Evolutionary conservation across 1,139 yeast species (phyloP).

Genomic region (Candida labiduridarum): DNA sequence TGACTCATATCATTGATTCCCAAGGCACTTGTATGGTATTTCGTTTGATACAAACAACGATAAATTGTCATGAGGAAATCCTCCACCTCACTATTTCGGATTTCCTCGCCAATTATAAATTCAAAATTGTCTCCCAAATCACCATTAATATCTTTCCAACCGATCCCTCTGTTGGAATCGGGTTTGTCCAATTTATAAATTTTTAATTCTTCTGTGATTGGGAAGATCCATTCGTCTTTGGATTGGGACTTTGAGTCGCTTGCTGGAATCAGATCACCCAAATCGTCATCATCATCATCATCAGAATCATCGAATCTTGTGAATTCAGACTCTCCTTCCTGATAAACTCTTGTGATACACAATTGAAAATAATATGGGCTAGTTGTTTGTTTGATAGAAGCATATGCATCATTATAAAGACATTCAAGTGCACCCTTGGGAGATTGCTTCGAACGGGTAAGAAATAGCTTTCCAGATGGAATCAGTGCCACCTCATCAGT

Average conservation of each 20-base stretch:
- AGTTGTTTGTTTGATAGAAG: slow-evolving; percentile 69
- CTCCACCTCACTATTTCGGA: slow-evolving; percentile 58
- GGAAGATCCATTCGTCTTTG: slow-evolving; percentile 67
- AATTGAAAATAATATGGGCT: slow-evolving; percentile 70
- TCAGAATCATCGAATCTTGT: slow-evolving; percentile 54
- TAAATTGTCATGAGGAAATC: slow-evolving; percentile 64
- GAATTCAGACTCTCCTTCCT: slow-evolving; percentile 61
- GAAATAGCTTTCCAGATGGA: slow-evolving; percentile 78
- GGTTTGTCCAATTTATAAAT: slow-evolving; percentile 41
- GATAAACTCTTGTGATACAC: slow-evolving; percentile 67
- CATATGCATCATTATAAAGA: slow-evolving; percentile 76
- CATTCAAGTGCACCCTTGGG: slow-evolving; percentile 91
- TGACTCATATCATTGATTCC: slow-evolving; percentile 46
- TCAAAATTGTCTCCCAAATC: slow-evolving; percentile 87
- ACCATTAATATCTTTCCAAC: slow-evolving; percentile 84
- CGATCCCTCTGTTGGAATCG: slow-evolving; percentile 49
- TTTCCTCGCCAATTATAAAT: slow-evolving; percentile 70
- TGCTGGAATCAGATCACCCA: slow-evolving; percentile 39
- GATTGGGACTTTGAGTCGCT: slow-evolving; percentile 18
- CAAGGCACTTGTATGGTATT: slow-evolving; percentile 59
- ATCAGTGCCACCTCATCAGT: slow-evolving; percentile 72
- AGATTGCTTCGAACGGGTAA: slow-evolving; percentile 72
- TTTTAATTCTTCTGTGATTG: slow-evolving; percentile 64
- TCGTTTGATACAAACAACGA: slow-evolving; percentile 76
- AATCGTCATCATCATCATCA: slow-evolving; percentile 53